Conservation (phyloP, 2,329 filamentous ascomycete genomes). For the Metarhizium brunneum region DNA sequence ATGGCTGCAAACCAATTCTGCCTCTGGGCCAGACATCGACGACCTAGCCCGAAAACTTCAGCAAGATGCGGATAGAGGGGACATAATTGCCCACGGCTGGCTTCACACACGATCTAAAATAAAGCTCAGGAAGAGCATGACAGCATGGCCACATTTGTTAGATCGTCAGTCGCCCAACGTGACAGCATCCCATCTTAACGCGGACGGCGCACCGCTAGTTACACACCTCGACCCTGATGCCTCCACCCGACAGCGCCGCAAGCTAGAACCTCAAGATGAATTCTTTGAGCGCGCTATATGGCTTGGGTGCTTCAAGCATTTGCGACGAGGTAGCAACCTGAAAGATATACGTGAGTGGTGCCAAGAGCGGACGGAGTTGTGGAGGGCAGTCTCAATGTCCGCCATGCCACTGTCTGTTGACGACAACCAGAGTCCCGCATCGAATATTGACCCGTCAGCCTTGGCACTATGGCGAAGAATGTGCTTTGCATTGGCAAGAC, state of each 20-base stretch:
- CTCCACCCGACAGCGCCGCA: conserved; percentile 65
- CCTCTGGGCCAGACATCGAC: conserved; percentile 62
- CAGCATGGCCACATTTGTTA: conserved; percentile 55
- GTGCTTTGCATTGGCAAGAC: conserved; percentile 62
- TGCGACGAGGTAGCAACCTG: conserved; percentile 72
- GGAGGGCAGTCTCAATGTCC: conserved; percentile 78
- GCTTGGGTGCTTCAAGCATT: conserved; percentile 88
- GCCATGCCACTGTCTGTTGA: conserved; percentile 52
- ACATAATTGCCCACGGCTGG: conserved; percentile 82
- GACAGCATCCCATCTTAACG: conserved; percentile 45
- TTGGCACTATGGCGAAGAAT: conserved; percentile 67
- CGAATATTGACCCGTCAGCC: conserved; percentile 30
- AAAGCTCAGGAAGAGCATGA: conserved; percentile 78
- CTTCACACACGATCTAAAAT: conserved; percentile 84
- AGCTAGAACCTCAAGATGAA: conserved; percentile 72
- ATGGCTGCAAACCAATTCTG: conserved; percentile 76
- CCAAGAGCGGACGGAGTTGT: conserved; percentile 73
- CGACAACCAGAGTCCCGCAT: conserved; percentile 25
- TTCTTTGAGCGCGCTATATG: conserved; percentile 87
- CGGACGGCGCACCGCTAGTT: conserved; percentile 57
- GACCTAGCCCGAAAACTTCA: conserved; percentile 69
- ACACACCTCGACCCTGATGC: conserved; percentile 92
- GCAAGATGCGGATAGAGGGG: conserved; percentile 65
- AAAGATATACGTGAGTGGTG: conserved; percentile 77
- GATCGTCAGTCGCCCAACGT: conserved; percentile 52